Conservation (phyloP, 2,329 filamentous ascomycete genomes). For the Cercospora zeina region DNA sequence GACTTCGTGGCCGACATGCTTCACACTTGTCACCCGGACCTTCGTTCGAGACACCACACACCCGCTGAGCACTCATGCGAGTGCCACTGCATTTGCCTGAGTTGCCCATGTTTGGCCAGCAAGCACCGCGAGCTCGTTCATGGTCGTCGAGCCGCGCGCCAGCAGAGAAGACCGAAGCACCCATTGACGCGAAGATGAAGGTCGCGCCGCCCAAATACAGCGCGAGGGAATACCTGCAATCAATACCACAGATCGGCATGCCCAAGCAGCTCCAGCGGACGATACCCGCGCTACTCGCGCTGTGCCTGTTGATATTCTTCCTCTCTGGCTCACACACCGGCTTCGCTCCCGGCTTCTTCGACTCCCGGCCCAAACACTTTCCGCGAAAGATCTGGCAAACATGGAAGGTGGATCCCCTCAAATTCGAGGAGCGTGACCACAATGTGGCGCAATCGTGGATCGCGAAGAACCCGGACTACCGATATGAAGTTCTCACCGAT, state of each 20-base stretch:
- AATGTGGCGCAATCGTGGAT: constrained; percentile 65
- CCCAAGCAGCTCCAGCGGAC: constrained; percentile 54
- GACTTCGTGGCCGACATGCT: constrained; percentile 23
- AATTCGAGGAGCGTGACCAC: constrained; percentile 65
- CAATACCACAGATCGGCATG: constrained; percentile 37
- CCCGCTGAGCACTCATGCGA: constrained; percentile 16
- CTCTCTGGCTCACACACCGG: constrained; percentile 38
- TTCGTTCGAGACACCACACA: background rate
- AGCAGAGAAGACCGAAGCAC: constrained; percentile 19
- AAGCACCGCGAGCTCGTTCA: constrained; percentile 19
- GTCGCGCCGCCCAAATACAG: constrained; percentile 21
- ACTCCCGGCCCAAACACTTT: constrained; percentile 46
- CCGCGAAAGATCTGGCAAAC: constrained; percentile 74
- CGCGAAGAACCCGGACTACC: constrained; percentile 63
- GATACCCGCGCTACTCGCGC: constrained; percentile 51
- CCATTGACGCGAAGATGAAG: constrained; percentile 24
- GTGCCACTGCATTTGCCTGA: constrained; percentile 18
- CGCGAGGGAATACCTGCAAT: constrained; percentile 26
- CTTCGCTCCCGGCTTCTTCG: constrained; percentile 24
- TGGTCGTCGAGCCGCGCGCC: constrained; percentile 23
- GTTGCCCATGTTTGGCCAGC: constrained; percentile 21
- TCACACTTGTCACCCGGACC: constrained; percentile 17
- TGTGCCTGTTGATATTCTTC: constrained; percentile 50
- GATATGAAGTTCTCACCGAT: constrained; percentile 71
- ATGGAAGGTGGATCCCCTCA: constrained; percentile 69